Base-by-base conservation (phyloP, 2,329 filamentous ascomycete species). In the Allantophomopsis cytisporea region DNA sequence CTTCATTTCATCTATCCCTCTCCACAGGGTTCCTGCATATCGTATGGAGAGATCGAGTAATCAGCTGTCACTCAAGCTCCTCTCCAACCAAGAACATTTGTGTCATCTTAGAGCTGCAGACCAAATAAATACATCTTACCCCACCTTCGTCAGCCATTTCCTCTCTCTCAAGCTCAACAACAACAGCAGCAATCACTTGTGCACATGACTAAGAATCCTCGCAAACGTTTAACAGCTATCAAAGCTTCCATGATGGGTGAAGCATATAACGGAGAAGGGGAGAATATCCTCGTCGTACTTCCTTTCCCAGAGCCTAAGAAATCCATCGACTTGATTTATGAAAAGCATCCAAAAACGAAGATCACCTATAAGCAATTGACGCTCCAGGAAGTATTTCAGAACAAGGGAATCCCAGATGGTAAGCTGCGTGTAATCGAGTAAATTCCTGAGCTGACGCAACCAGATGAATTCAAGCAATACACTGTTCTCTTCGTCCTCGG, bases 301-400 rank as follows among this genome's bases (percentile, higher is more conserved):
- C 61, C 62, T 2, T 60, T 59, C 39, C 56, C 61, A 6, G 58
- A 63, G 39, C 60, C 63, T n/a, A 54, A 52, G 17, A 47, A 53
- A 1, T 47, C 63, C 18, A 44, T 64, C 21, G 53, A 53, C 36
- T 49, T 50, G 37, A 59, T 66, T 39, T 60, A 50, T 31, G 52
- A 54, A 37, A 62, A 57, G 39, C 68, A 60, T 54, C 68, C 60
- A 6, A 49, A 62, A 48, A 56, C 69, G 43, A 56, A 64, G n/a
- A 53, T 71, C 37, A 59, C 55, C 8, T 69, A 60, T 44, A 45
- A 57, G 36, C 43, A 57, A 33, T 45, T 60, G 20, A 43, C 42
- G 2, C 55, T 47, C 36, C 45, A 47, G 7, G 37, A 45, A 35
- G 45, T 47, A 10, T 39, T 40, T 40, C 21, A 32, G 42, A 38